Evolutionary conservation across 2,329 filamentous ascomycete genomes (phyloP).

Genomic region (Claviceps sp.): DNA sequence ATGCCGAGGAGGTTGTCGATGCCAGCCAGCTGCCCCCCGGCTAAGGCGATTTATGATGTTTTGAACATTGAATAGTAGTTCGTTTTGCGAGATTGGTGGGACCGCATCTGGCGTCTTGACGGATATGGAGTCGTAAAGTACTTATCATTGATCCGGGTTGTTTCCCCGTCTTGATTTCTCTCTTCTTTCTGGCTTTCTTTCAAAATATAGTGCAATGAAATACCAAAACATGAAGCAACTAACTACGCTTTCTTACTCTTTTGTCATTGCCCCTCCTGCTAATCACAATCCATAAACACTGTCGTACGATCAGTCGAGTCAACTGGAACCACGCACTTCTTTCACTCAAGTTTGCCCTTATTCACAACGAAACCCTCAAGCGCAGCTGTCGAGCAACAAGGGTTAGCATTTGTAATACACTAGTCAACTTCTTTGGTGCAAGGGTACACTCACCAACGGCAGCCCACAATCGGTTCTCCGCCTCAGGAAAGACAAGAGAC

Average conservation of each 20-base stretch:
- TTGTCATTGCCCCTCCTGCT: conserved; percentile 1
- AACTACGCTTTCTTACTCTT: conserved; percentile 5
- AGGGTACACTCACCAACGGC: conserved; percentile 50
- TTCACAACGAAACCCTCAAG: conserved; percentile 90
- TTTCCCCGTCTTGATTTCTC: conserved; percentile 8
- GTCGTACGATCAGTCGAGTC: not conserved
- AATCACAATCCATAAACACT: conserved; percentile 30
- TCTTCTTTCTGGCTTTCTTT: not conserved
- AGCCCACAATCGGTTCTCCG: conserved; percentile 88
- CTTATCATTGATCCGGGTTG: not conserved
- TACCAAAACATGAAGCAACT: conserved; percentile 1
- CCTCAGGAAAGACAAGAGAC: conserved; percentile 85
- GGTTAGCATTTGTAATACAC: not conserved
- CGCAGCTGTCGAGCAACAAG: conserved; percentile 35
- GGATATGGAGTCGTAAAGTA: conserved; percentile 5
- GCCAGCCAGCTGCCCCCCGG: conserved; percentile 87
- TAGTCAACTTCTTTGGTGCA: not conserved
- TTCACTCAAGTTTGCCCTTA: conserved; percentile 55
- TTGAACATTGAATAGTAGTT: not conserved
- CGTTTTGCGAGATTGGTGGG: not conserved
- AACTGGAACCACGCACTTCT: not conserved
- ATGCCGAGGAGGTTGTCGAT: conserved; percentile 90
- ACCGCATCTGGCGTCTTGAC: conserved; percentile 8
- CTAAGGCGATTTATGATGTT: conserved; percentile 28
- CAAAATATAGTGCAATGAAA: not conserved